Evolutionary conservation across 345 rosid species (phyloP).

Genomic region (Hibiscus mutabilis): DNA sequence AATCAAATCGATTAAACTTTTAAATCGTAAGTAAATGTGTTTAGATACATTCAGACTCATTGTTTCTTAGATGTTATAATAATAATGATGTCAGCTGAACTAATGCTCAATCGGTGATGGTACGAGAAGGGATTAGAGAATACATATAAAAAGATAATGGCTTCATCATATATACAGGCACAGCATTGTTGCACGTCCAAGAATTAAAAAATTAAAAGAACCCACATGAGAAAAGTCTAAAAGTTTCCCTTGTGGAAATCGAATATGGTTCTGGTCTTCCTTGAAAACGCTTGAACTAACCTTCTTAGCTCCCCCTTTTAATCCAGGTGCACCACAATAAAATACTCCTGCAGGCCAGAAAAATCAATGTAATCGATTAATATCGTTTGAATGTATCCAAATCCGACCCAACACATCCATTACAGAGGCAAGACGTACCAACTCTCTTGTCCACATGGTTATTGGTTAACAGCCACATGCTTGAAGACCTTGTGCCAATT

Average conservation of each 20-base stretch:
- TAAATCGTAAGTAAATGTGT: too few species aligned
- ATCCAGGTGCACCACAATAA: slow-evolving; percentile 60
- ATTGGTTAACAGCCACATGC: slow-evolving; percentile 52
- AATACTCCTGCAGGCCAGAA: slow-evolving; percentile 45
- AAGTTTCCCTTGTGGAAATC: slow-evolving; percentile 79
- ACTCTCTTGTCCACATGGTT: slow-evolving; percentile 50
- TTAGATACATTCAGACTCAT: too few species aligned
- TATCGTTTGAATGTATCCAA: not conserved
- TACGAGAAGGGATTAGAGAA: too few species aligned
- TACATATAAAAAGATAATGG: too few species aligned
- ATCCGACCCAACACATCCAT: not conserved
- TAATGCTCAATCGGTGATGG: too few species aligned
- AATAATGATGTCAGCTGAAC: too few species aligned
- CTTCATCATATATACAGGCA: too few species aligned
- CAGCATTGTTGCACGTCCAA: too few species aligned
- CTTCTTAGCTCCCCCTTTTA: slow-evolving; percentile 44
- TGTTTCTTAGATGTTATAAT: too few species aligned
- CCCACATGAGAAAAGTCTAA: slow-evolving; percentile 15
- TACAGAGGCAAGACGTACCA: slow-evolving; percentile 29
- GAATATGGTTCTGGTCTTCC: slow-evolving; percentile 71
- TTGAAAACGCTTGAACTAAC: slow-evolving; percentile 59
- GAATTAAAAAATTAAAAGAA: not conserved
- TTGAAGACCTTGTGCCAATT: slow-evolving; percentile 66
- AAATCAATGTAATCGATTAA: not conserved
- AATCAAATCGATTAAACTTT: too few species aligned